Evolutionary conservation across 306 rosid species (phyloP).

Genomic region (Casuarina glauca): DNA sequence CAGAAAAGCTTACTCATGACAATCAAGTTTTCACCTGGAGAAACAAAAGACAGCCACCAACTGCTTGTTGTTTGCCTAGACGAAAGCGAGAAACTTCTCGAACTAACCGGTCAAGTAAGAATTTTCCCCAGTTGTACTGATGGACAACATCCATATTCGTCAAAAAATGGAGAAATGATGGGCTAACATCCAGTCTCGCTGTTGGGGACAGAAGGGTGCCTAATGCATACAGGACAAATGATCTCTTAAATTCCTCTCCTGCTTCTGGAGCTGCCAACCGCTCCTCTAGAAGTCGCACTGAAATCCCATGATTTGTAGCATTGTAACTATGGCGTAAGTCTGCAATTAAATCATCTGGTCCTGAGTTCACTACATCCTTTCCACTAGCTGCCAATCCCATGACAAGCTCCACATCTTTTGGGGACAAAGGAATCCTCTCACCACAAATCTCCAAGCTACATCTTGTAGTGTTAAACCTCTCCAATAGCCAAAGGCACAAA

Average conservation of each 20-base stretch:
- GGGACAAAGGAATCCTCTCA: slow-evolving; percentile 28
- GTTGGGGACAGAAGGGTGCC: slow-evolving; percentile 46
- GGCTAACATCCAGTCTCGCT: slow-evolving; percentile 49
- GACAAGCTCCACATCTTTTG: slow-evolving; percentile 42
- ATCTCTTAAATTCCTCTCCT: slow-evolving; percentile 45
- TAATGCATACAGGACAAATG: slow-evolving; percentile 42
- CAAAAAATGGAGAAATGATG: slow-evolving; percentile 44
- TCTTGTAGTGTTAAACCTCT: slow-evolving; percentile 34
- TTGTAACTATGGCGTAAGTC: slow-evolving; percentile 35
- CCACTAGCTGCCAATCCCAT: slow-evolving; percentile 50
- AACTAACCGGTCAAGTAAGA: slow-evolving; percentile 41
- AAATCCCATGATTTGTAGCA: slow-evolving; percentile 45
- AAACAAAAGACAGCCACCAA: slow-evolving; percentile 52
- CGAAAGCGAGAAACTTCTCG: slow-evolving; percentile 41
- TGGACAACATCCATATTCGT: slow-evolving; percentile 39
- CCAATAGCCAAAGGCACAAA: slow-evolving; percentile 49
- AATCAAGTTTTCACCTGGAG: slow-evolving; percentile 33
- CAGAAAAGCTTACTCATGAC: background rate
- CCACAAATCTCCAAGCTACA: slow-evolving; percentile 40
- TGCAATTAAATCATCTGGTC: slow-evolving; percentile 39
- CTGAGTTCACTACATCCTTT: slow-evolving; percentile 48
- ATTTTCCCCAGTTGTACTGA: slow-evolving; percentile 48
- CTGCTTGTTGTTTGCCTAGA: slow-evolving; percentile 44
- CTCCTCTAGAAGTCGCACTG: slow-evolving; percentile 41
- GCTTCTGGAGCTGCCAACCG: slow-evolving; percentile 39